A percentile compares a stretch with the other conserved stretches of the same genome.
Evolutionary conservation across 2,329 filamentous ascomycete genomes (phyloP).

Genomic region (Acrocalymma vagum): DNA sequence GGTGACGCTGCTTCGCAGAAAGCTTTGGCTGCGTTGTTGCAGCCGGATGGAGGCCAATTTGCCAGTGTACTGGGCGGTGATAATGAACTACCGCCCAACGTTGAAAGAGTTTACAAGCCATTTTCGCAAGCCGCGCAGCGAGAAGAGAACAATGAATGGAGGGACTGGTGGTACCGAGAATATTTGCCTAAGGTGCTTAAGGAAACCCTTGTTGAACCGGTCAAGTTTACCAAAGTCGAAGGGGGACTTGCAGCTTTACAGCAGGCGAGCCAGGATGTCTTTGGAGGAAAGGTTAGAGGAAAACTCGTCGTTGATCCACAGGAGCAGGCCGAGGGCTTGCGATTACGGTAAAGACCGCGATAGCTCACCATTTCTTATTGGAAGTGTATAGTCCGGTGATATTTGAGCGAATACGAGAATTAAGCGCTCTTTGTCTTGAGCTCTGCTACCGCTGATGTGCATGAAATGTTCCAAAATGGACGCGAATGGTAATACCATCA

Average conservation of each 20-base stretch:
- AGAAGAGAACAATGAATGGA: conserved; percentile 27
- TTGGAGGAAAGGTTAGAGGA: conserved; percentile 28
- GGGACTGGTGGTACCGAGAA: conserved; percentile 33
- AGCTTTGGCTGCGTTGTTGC: conserved; percentile 30
- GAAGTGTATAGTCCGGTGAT: too few species aligned
- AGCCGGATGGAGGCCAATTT: conserved; percentile 27
- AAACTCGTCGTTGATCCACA: conserved; percentile 35
- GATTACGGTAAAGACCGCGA: too few species aligned
- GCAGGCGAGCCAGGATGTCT: conserved; percentile 30
- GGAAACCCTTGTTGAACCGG: conserved; percentile 28
- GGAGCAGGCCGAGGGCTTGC: conserved; percentile 17
- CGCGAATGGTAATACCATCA: too few species aligned
- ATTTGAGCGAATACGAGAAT: too few species aligned
- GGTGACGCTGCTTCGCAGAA: conserved; percentile 33
- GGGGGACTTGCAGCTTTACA: conserved; percentile 31
- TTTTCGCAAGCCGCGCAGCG: conserved; percentile 37
- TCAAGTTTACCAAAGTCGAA: conserved; percentile 29
- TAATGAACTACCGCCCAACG: conserved; percentile 30
- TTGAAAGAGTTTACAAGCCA: conserved; percentile 29
- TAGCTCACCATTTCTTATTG: too few species aligned
- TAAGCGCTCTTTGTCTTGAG: too few species aligned
- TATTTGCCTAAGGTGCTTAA: conserved; percentile 34
- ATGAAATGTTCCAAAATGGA: too few species aligned
- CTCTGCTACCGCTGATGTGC: too few species aligned
- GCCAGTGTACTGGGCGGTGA: conserved; percentile 29